Evolutionary conservation across 2,329 filamentous ascomycete genomes (phyloP).

Genomic region (Madurella mycetomatis): DNA sequence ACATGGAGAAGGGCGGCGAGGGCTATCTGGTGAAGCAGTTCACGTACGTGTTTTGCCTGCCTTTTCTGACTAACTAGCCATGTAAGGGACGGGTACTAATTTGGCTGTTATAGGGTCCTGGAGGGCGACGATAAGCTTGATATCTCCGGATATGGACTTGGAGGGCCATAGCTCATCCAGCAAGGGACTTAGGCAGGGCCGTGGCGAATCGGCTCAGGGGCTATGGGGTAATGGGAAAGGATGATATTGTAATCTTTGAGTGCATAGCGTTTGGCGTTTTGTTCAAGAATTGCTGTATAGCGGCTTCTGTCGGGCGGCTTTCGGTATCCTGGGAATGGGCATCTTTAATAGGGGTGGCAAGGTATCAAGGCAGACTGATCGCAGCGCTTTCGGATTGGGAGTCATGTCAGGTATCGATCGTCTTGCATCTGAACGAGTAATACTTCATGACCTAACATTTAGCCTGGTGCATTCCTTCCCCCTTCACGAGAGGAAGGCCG

Average conservation of each 20-base stretch:
- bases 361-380: not conserved
- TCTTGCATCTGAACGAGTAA: not conserved
- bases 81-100: too few relatives aligned
- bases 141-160: slow-evolving; percentile 39
- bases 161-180: not conserved
- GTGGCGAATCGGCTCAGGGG: not conserved
- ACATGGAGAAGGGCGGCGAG: slow-evolving; percentile 91
- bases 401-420: not conserved
- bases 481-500: not conserved
- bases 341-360: not conserved
- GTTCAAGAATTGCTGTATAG: not conserved
- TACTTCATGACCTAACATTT: not conserved
- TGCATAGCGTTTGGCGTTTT: slow-evolving; percentile 21
- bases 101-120: slow-evolving; percentile 39
- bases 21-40: slow-evolving; percentile 88
- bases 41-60: slow-evolving; percentile 63
- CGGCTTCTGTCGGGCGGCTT: not conserved
- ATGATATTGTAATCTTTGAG: not conserved
- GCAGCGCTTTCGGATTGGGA: not conserved
- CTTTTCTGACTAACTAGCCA: too few relatives aligned
- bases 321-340: not conserved
- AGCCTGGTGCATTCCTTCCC: not conserved
- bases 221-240: not conserved
- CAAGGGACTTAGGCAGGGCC: too few relatives aligned
- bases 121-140: slow-evolving; percentile 54